Percentiles rank a stretch among this genome's conserved stretches.
Conservation (phyloP, 2,329 filamentous ascomycete genomes). For the Acephala macrosclerotiorum region DNA sequence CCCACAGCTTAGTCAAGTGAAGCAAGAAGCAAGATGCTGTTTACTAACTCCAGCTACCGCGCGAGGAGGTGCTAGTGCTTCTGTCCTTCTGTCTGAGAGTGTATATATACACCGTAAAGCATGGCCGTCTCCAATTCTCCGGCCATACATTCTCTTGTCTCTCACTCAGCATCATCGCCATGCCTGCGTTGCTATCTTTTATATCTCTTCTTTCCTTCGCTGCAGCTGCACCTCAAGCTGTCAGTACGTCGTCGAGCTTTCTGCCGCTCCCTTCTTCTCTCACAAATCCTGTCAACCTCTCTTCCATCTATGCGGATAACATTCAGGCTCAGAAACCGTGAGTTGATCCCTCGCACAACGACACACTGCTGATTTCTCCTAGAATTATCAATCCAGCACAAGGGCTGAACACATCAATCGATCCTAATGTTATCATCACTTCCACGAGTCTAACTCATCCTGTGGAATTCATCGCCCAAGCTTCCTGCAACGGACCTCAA, state of each 20-base stretch:
- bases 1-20: not conserved
- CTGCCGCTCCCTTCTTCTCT: constrained; percentile 6
- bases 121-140: not conserved
- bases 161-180: not conserved
- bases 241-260: not conserved
- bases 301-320: not conserved
- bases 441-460: not conserved
- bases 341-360: not conserved
- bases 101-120: not conserved
- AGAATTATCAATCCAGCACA: not conserved
- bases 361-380: not conserved
- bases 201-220: constrained; percentile 4
- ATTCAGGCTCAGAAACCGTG: not conserved
- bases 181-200: not conserved
- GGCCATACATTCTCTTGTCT: not conserved
- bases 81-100: not conserved
- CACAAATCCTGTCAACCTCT: not conserved
- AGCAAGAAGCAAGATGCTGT: not conserved
- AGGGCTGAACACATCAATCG: not conserved
- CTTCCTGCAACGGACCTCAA: not conserved
- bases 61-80: not conserved
- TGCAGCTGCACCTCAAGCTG: constrained; percentile 4
- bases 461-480: not conserved
- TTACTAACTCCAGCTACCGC: not conserved
- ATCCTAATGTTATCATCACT: not conserved